Percentiles rank a stretch among this genome's conserved stretches.
These are phyloP conservation scores for Eimeria tenella DNA, from an alignment of 169 alveolate genomes.

Conservation along the genomic window DNA sequence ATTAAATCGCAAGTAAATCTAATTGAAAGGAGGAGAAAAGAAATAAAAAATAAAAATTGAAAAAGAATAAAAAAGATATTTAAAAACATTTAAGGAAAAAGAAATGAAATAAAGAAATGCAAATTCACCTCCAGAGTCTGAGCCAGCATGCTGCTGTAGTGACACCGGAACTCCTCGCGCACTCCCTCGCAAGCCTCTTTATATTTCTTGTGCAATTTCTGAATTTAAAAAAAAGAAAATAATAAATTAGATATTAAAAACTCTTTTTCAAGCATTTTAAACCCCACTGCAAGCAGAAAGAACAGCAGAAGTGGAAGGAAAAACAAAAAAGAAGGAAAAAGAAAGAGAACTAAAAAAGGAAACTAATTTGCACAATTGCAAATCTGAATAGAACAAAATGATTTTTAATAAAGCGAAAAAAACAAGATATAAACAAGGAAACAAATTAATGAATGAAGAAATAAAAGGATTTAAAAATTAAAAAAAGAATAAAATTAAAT, in stretches of 20 bases:
- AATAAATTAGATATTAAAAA: background rate
- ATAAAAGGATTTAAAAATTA: too few relatives aligned
- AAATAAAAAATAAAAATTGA: too few relatives aligned
- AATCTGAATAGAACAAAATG: background rate
- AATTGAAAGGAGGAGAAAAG: too few relatives aligned
- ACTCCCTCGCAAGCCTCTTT: constrained; percentile 39
- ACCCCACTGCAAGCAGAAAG: background rate
- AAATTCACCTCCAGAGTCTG: constrained; percentile 41
- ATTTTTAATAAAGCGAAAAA: too few relatives aligned
- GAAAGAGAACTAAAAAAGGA: too few relatives aligned
- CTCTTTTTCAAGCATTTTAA: background rate
- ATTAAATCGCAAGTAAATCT: too few relatives aligned
- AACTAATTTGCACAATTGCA: background rate
- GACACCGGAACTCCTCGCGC: constrained; percentile 18
- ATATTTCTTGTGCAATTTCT: constrained; percentile 32
- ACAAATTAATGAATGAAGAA: too few relatives aligned
- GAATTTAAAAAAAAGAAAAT: background rate
- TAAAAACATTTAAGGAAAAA: background rate
- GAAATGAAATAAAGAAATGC: background rate
- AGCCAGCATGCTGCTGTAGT: constrained; percentile 23
- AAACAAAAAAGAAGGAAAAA: background rate
- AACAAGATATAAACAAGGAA: too few relatives aligned
- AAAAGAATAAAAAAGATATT: too few relatives aligned
- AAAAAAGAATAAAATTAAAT: too few relatives aligned
- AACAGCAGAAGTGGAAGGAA: background rate